A percentile compares a stretch with the other conserved stretches of the same genome.
Evolutionary conservation across 2,329 filamentous ascomycete species (phyloP).

Genomic region (Fusarium multiceps): DNA sequence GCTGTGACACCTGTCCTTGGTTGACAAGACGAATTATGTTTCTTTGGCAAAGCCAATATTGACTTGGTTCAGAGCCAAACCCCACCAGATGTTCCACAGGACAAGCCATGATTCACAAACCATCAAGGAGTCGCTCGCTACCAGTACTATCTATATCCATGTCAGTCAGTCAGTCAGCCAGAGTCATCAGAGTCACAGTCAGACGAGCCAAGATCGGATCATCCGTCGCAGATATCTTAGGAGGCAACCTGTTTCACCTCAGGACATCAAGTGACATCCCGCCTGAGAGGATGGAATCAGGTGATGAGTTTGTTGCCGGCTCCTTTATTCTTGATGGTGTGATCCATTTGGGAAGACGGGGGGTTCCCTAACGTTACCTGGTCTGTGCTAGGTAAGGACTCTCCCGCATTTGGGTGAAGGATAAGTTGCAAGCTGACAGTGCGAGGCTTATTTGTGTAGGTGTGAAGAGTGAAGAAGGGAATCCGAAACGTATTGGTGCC

Average conservation of each 20-base stretch:
- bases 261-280: constrained; percentile 35
- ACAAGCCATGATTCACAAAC: constrained; percentile 11
- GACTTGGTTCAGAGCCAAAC: not conserved
- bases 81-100: not conserved
- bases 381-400: constrained; percentile 21
- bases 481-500: not conserved
- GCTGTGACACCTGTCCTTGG: constrained; percentile 8
- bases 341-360: constrained; percentile 12
- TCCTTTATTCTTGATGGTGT: constrained; percentile 16
- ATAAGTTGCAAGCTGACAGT: constrained; percentile 14
- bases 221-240: constrained; percentile 24
- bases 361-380: constrained; percentile 18
- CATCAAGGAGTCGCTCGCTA: not conserved
- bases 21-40: not conserved
- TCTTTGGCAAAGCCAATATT: constrained; percentile 3
- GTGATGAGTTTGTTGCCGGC: constrained; percentile 27
- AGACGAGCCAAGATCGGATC: constrained; percentile 24
- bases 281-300: constrained; percentile 28
- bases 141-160: not conserved
- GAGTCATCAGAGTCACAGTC: constrained; percentile 2
- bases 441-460: not conserved
- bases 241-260: constrained; percentile 39
- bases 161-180: constrained; percentile 5
- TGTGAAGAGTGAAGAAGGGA: not conserved
- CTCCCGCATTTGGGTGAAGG: constrained; percentile 26